Conservation (phyloP, 345 rosid species). For the Turritis glabra region DNA sequence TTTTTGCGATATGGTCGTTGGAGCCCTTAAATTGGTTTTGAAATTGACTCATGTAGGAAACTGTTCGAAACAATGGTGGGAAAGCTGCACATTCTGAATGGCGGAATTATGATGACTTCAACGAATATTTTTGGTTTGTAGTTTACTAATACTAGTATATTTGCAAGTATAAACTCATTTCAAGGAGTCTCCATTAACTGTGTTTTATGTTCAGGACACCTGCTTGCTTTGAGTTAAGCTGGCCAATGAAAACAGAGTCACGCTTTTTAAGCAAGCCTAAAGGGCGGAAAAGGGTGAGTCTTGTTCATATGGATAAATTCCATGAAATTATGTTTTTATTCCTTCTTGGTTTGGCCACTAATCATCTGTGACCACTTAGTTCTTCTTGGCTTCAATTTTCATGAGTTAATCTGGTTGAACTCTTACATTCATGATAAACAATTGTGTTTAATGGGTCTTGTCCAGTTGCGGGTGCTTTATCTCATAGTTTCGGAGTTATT, state of each 20-base stretch:
- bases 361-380: conserved; percentile 12
- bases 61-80: conserved; percentile 69
- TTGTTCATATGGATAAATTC: conserved; percentile 13
- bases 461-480: conserved; percentile 19
- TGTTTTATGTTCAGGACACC: conserved; percentile 64
- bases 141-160: conserved; percentile 19
- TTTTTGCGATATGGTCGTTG: conserved; percentile 23
- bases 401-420: not conserved
- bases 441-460: conserved; percentile 4
- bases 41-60: conserved; percentile 58
- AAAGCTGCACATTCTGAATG: conserved; percentile 96
- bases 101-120: conserved; percentile 99
- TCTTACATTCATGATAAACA: not conserved
- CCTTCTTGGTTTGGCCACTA: no score
- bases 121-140: conserved; percentile 94
- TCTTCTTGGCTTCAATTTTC: conserved; percentile 1
- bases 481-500: not conserved
- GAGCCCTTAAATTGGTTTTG: conserved; percentile 22
- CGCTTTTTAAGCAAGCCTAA: conserved; percentile 56
- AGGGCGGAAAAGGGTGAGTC: conserved; percentile 76
- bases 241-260: conserved; percentile 75
- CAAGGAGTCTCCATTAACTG: conserved; percentile 27
- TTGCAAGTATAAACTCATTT: conserved; percentile 2
- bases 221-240: conserved; percentile 81
- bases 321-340: conserved; percentile 28